Percentiles rank a stretch among this genome's conserved stretches.
Evolutionary conservation across 768 basidiomycete species (phyloP).

Genomic region (Pisolithus microcarpus): DNA sequence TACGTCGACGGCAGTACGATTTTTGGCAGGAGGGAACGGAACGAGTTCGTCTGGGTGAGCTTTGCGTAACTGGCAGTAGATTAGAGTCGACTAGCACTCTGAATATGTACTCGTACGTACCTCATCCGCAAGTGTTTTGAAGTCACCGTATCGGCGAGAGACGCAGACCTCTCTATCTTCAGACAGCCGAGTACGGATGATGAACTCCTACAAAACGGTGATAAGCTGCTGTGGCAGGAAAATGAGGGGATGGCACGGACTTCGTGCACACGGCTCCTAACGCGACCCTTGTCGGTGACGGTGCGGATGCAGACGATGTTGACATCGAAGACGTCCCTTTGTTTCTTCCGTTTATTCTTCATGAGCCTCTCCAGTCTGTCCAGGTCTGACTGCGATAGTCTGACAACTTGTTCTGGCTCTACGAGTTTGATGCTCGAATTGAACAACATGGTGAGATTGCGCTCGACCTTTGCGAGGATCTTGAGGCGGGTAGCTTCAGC

Average conservation of each 20-base stretch:
- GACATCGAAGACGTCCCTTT: slow-evolving; percentile 69
- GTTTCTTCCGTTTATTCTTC: slow-evolving; percentile 49
- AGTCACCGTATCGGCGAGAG: slow-evolving; percentile 91
- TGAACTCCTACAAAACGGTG: slow-evolving; percentile 67
- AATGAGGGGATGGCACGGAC: slow-evolving; percentile 37
- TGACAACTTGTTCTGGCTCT: slow-evolving; percentile 84
- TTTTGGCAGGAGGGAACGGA: slow-evolving; percentile 81
- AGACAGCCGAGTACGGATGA: slow-evolving; percentile 78
- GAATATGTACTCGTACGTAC: slow-evolving; percentile 32
- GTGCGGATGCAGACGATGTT: slow-evolving; percentile 87
- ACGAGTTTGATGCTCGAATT: slow-evolving; percentile 74
- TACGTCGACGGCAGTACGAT: slow-evolving; percentile 61
- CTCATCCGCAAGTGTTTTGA: slow-evolving; percentile 80
- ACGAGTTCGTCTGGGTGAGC: slow-evolving; percentile 80
- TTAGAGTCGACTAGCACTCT: slow-evolving; percentile 6
- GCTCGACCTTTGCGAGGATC: slow-evolving; percentile 71
- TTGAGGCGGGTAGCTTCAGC: slow-evolving; percentile 59
- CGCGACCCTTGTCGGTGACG: slow-evolving; percentile 74
- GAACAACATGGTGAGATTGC: slow-evolving; percentile 77
- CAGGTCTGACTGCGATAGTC: slow-evolving; percentile 80
- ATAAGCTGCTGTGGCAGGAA: not conserved
- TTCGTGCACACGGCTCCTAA: slow-evolving; percentile 83
- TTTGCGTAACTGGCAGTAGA: slow-evolving; percentile 61
- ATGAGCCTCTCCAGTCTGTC: slow-evolving; percentile 70
- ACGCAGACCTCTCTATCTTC: slow-evolving; percentile 76